A percentile compares a stretch with the other conserved stretches of the same genome.
These are phyloP conservation scores for Geotrichum reessii DNA, from an alignment of 1,139 yeast species.

Conservation along the genomic window DNA sequence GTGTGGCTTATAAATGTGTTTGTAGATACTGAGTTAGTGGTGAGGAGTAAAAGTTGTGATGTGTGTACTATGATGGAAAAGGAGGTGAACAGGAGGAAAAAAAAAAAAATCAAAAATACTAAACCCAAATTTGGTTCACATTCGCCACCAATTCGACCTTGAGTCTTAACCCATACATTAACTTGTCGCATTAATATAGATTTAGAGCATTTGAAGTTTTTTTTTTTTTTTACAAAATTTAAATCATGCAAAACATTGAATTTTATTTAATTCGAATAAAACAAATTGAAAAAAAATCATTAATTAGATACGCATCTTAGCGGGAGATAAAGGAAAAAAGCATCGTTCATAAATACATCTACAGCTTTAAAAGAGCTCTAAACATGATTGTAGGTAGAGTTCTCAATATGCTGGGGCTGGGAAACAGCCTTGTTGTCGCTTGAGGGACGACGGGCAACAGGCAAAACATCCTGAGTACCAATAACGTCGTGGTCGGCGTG, in stretches of 20 bases:
- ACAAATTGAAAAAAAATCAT: background rate
- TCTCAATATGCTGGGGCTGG: slow-evolving; percentile 12
- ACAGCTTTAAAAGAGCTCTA: background rate
- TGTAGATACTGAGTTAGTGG: background rate
- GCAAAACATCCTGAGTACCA: slow-evolving; percentile 12
- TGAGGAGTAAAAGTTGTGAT: background rate
- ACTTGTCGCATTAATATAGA: no score
- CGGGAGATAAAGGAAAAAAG: background rate
- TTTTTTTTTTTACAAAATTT: background rate
- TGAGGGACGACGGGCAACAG: slow-evolving; percentile 8
- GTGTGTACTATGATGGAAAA: background rate
- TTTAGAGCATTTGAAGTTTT: background rate
- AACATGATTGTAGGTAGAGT: slow-evolving; percentile 6
- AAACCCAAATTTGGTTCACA: background rate
- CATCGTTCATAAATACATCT: background rate
- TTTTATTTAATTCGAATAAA: background rate
- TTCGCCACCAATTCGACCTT: background rate
- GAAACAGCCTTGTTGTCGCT: slow-evolving; percentile 8
- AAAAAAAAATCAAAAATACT: background rate
- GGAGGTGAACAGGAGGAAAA: background rate
- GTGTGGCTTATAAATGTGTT: background rate
- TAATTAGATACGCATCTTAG: background rate
- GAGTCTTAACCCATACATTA: background rate
- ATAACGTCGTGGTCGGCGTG: slow-evolving; percentile 16
- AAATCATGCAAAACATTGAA: background rate